Evolutionary conservation across 2,329 filamentous ascomycete genomes (phyloP).

Genomic region (Clarireedia homoeocarpa): DNA sequence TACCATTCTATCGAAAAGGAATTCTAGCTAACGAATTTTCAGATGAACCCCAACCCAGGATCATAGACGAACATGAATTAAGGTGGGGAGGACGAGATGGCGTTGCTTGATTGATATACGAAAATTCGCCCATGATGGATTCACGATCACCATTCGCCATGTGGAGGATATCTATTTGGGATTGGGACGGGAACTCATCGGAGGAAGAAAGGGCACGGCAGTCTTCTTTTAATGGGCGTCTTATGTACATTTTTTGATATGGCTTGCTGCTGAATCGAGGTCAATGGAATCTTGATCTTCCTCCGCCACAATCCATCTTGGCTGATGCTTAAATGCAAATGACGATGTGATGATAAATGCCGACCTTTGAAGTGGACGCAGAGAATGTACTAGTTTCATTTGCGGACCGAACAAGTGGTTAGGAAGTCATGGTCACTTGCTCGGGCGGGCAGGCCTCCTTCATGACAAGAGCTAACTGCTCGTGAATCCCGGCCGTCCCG

Average conservation of each 20-base stretch:
- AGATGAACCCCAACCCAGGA: slow-evolving; percentile 87
- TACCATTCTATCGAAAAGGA: background rate
- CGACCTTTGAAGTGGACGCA: too few species aligned
- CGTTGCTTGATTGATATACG: slow-evolving; percentile 17
- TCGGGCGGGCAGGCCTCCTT: too few species aligned
- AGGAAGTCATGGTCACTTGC: too few species aligned
- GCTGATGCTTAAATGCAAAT: background rate
- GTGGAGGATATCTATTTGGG: slow-evolving; percentile 21
- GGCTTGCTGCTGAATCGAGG: slow-evolving; percentile 8
- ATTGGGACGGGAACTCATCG: slow-evolving; percentile 20
- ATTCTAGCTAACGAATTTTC: slow-evolving; percentile 13
- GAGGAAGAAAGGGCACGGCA: slow-evolving; percentile 27
- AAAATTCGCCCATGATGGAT: slow-evolving; percentile 3
- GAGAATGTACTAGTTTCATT: too few species aligned
- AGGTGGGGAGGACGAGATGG: slow-evolving; percentile 22
- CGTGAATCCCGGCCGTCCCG: too few species aligned
- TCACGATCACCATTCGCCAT: slow-evolving; percentile 11
- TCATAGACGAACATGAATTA: slow-evolving; percentile 40
- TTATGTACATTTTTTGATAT: slow-evolving; percentile 22
- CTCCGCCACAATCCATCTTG: slow-evolving; percentile 5
- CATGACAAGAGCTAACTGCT: too few species aligned
- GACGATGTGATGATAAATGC: background rate
- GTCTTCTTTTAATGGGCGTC: slow-evolving; percentile 26
- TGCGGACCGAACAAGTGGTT: too few species aligned
- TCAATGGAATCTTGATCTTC: slow-evolving; percentile 13